Base-by-base conservation (phyloP, 208 protist species). In the Tritrichomonas musculus region DNA sequence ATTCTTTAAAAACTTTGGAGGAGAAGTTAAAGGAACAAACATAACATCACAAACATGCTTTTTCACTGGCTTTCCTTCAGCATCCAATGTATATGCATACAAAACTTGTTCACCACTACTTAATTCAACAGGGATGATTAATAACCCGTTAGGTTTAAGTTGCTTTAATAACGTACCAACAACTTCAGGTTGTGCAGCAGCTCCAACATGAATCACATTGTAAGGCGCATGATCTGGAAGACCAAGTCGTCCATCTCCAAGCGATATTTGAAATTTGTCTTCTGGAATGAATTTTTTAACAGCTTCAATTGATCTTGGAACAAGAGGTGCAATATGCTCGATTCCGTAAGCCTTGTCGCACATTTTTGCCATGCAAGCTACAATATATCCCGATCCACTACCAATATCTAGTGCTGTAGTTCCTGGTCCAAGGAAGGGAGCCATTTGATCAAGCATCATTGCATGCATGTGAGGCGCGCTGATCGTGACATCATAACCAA, bases 401-500 rank as follows among this genome's bases (percentile, higher is more conserved):
- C 73, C 73, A 84, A 84, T 50, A 84, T 84, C 73, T 20, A 84
- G 44, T 49, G 73, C 73, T 49, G n/a, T n/a, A 11, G 8, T 53
- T 20, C 73, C 73, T 8, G 33, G 41, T 3, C 44, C 41, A n/a
- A 47, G 4, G 27, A 49, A 53, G 5, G 33, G 41, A n/a, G 33
- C 73, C 14, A 84, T 53, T 49, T 25, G 17, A 53, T 84, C 73
- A 44, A 84, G 73, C 44, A 50, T 50, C 41, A 53, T 44, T 44
- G 73, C 73, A n/a, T 84, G 73, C 73, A 84, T 84, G 27, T 84
- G 73, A 49, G 73, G 73, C 1, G 73, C 73, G 27, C 73, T 84
- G 11, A 84, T 84, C 14, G 73, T 84, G 27, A 50, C 73, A 8
- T 50, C 73, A n/a, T 84, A 50, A 9, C 73, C 73, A 84, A 84